Percentiles rank a stretch among this genome's conserved stretches.
These are phyloP conservation scores for Saturnispora zaruensis DNA, from an alignment of 805 yeast genomes.

Conservation along the genomic window DNA sequence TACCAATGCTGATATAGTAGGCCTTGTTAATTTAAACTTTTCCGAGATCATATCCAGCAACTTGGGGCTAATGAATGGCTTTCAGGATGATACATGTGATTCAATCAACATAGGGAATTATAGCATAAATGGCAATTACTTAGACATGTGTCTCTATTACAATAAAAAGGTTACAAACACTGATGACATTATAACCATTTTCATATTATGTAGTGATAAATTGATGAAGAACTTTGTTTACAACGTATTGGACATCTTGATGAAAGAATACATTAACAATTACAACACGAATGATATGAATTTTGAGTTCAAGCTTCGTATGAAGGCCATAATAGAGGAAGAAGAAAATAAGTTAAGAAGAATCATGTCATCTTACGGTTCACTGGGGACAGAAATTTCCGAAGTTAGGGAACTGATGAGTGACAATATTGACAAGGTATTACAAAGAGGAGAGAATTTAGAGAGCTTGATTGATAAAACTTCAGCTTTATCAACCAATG, in stretches of 20 bases:
- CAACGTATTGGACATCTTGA: conserved; percentile 40
- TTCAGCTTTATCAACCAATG: conserved; percentile 55
- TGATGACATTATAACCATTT: conserved; percentile 44
- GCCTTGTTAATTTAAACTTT: conserved; percentile 38
- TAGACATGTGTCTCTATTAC: conserved; percentile 34
- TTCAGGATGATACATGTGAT: conserved; percentile 29
- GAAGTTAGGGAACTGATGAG: conserved; percentile 63
- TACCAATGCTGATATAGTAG: conserved; percentile 39
- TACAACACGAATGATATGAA: conserved; percentile 19
- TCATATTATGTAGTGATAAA: conserved; percentile 37
- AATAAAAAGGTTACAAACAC: conserved; percentile 38
- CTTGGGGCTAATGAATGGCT: conserved; percentile 44
- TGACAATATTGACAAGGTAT: conserved; percentile 60
- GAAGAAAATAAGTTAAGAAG: conserved; percentile 43
- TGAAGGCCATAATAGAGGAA: conserved; percentile 47
- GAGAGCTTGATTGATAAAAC: conserved; percentile 71
- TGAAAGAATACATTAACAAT: conserved; percentile 34
- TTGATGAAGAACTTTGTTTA: conserved; percentile 39
- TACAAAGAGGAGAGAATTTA: conserved; percentile 73
- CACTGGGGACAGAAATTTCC: conserved; percentile 44
- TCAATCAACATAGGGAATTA: conserved; percentile 18
- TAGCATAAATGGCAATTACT: conserved; percentile 16
- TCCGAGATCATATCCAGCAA: conserved; percentile 48
- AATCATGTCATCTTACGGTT: conserved; percentile 27
- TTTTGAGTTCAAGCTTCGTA: conserved; percentile 44